phyloP scores from a whole-genome alignment of 352 stramenopile genomes.

The Phytophthora foliorum region DNA sequence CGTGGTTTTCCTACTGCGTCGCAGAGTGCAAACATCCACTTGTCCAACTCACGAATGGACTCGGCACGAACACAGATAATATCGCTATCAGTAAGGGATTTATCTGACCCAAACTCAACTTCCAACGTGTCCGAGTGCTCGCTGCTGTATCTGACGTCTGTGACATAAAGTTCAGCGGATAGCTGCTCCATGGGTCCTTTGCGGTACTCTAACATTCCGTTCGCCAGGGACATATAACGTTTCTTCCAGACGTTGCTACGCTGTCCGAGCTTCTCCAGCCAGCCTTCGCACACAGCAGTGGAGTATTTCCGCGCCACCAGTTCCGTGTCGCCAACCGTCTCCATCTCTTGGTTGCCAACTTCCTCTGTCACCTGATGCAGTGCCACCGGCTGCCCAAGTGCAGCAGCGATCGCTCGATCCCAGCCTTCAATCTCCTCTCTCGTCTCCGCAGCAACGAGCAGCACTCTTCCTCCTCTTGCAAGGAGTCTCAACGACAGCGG shows the following conservation, averaged over 20 bases:
- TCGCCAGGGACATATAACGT: constrained; percentile 69
- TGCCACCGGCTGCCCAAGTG: constrained; percentile 27
- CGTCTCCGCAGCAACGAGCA: constrained; percentile 39
- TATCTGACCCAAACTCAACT: constrained; percentile 65
- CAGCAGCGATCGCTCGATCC: constrained; percentile 36
- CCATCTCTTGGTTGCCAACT: constrained; percentile 18
- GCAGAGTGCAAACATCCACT: constrained; percentile 69
- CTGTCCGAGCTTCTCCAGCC: constrained; percentile 67
- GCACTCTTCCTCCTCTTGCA: constrained; percentile 12
- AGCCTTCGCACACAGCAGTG: constrained; percentile 55
- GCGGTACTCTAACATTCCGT: constrained; percentile 70
- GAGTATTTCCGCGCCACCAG: constrained; percentile 33
- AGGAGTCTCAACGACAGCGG: constrained; percentile 30
- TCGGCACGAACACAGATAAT: constrained; percentile 57
- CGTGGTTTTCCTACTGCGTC: constrained; percentile 46
- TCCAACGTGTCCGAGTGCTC: constrained; percentile 46
- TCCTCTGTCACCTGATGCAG: constrained; percentile 17
- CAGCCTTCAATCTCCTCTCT: constrained; percentile 42
- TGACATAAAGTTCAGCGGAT: constrained; percentile 56
- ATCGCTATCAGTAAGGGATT: constrained; percentile 32
- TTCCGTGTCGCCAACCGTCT: constrained; percentile 23
- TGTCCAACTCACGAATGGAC: constrained; percentile 50
- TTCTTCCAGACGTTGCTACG: constrained; percentile 61
- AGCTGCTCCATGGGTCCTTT: constrained; percentile 60
- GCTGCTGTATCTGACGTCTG: constrained; percentile 58